Percentiles rank a stretch among this genome's conserved stretches.
Evolutionary conservation across 176 grass and related monocot species (phyloP).

Genomic region (Zea luxurians): DNA sequence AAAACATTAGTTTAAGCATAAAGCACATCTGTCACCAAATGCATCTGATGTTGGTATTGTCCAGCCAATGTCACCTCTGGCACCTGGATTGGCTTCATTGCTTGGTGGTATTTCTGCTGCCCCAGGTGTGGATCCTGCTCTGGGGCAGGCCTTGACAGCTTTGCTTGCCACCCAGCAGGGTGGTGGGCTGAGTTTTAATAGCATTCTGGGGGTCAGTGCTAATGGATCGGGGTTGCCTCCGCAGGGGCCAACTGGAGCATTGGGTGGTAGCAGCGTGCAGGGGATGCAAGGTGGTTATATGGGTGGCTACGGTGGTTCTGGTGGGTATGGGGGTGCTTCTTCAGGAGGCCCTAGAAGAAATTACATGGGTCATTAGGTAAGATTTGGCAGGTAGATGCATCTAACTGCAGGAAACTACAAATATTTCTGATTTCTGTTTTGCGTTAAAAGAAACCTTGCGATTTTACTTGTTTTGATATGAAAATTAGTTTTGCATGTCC

Average conservation of each 20-base stretch:
- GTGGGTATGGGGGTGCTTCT: slow-evolving; percentile 68
- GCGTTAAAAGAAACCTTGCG: background rate
- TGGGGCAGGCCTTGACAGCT: slow-evolving; percentile 88
- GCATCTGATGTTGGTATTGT: slow-evolving; percentile 29
- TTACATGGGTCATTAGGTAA: slow-evolving; percentile 97
- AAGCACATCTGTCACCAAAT: too few relatives aligned
- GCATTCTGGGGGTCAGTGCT: slow-evolving; percentile 51
- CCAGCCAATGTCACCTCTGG: slow-evolving; percentile 64
- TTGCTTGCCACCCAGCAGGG: slow-evolving; percentile 79
- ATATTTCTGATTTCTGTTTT: slow-evolving; percentile 34
- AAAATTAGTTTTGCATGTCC: background rate
- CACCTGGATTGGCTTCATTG: slow-evolving; percentile 46
- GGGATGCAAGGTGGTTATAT: slow-evolving; percentile 57
- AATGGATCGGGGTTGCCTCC: slow-evolving; percentile 44
- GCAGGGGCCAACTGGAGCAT: slow-evolving; percentile 44
- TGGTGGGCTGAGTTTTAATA: slow-evolving; percentile 57
- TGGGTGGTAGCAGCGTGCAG: slow-evolving; percentile 51
- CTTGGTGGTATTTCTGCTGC: slow-evolving; percentile 51
- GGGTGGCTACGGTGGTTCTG: slow-evolving; percentile 66
- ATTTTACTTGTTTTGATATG: slow-evolving; percentile 1
- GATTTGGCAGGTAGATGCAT: slow-evolving; percentile 34
- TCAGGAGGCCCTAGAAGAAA: slow-evolving; percentile 80
- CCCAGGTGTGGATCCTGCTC: slow-evolving; percentile 70
- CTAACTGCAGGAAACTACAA: slow-evolving; percentile 15
- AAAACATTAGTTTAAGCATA: background rate